Base-by-base conservation (phyloP, 345 rosid species). In the Salix arbutifolia region DNA sequence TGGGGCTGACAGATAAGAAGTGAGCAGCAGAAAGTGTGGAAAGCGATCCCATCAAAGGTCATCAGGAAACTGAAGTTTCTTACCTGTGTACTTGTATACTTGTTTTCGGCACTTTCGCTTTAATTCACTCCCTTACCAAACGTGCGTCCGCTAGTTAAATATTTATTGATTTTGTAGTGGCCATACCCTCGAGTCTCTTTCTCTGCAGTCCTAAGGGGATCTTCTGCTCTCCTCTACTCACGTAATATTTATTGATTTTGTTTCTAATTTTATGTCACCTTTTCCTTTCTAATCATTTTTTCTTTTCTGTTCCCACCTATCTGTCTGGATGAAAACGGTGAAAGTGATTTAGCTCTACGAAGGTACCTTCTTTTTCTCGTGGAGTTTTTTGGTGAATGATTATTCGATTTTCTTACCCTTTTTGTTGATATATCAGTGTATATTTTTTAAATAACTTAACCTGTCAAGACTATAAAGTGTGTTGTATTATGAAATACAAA, bases 21-120 rank as follows among this genome's bases (percentile, higher is more conserved):
- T 40, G 74, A 71, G 73, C 81, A 77, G 65, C 81, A 77, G 65
- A 56, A 83, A 77, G 73, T 76, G 72, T 69, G 82, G 82, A 72
- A 76, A 56, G 69, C 73, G 28, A 84, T 78, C 82, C 38, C 81
- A 80, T 80, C 80, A 70, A n/a, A 65, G 19, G 78, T 67, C 71
- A 37, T 67, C 1, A 25, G 71, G 50, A 76, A 77, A 77, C 81
- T 70, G 65, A 62, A 80, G 79, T 74, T 6, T 33, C 6, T 10
- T 60, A 67, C 74, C 50, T 65, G 17, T 72, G 31, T 58, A 28
- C 26, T 21, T 6, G 65, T 33, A 18, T 21, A 2, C 38, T 73
- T 18, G 3, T 52, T 19, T 50, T 70, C 48, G 56, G 8, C n/a
- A 13, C 73, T 28, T 48, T 28, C 5, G 42, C 62, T 71, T 19